Evolutionary conservation across 75 land plant species (phyloP).

Genomic region (Sequoia sempervirens): DNA sequence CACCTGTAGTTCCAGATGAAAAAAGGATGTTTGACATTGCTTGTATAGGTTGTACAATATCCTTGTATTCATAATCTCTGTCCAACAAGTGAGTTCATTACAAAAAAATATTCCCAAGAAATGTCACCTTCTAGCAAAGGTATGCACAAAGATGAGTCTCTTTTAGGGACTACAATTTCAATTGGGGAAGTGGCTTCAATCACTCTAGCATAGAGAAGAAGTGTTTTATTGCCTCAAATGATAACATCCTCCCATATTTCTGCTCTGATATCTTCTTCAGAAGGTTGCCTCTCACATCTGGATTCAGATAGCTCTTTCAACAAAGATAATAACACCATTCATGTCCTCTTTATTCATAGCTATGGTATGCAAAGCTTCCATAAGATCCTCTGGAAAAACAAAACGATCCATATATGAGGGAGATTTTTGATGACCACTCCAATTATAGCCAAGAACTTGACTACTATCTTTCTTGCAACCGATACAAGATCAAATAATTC

Average conservation of each 20-base stretch:
- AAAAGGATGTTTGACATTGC: slow-evolving; percentile 84
- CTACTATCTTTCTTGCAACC: not conserved
- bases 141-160: too few species aligned
- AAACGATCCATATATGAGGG: slow-evolving; percentile 58
- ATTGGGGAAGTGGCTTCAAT: too few species aligned
- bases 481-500: too few species aligned
- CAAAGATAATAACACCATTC: slow-evolving; percentile 45
- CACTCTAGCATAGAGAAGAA: too few species aligned
- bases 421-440: slow-evolving; percentile 78
- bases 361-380: slow-evolving; percentile 67
- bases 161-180: too few species aligned
- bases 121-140: too few species aligned
- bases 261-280: slow-evolving; percentile 62
- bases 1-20: slow-evolving; percentile 96
- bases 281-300: slow-evolving; percentile 45
- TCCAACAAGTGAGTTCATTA: too few species aligned
- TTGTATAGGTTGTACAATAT: slow-evolving; percentile 52
- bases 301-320: slow-evolving; percentile 72
- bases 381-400: slow-evolving; percentile 79
- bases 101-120: too few species aligned
- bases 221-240: too few species aligned
- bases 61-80: slow-evolving; percentile 44
- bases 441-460: slow-evolving; percentile 36
- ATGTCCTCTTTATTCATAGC: slow-evolving; percentile 72
- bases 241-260: slow-evolving; percentile 96